Evolutionary conservation across 2,329 filamentous ascomycete species (phyloP).

Genomic region (Sphaceloma murrayae): DNA sequence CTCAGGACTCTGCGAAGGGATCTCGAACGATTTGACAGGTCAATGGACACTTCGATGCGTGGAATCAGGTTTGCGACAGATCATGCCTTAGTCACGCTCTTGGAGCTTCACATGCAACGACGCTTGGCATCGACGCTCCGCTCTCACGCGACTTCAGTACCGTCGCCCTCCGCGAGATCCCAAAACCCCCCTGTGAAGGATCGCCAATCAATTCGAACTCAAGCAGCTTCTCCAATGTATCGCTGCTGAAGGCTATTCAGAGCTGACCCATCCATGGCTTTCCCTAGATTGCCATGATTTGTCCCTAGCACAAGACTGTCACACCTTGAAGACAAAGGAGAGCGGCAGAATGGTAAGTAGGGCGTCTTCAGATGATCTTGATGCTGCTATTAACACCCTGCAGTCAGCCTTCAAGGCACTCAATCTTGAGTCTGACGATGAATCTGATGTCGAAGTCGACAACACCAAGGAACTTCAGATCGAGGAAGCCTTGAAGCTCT

Average conservation of each 20-base stretch:
- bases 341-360: no score
- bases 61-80: constrained; percentile 10
- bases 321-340: no score
- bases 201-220: no score
- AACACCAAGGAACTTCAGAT: constrained; percentile 95
- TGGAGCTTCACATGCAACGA: constrained; percentile 9
- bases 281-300: no score
- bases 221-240: no score
- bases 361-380: no score
- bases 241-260: no score
- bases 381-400: no score
- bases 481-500: constrained; percentile 90
- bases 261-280: no score
- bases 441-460: constrained; percentile 81
- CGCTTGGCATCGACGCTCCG: constrained; percentile 13
- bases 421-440: constrained; percentile 89
- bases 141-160: constrained; percentile 13
- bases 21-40: not conserved
- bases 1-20: not conserved
- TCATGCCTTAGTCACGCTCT: not conserved
- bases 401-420: constrained; percentile 66
- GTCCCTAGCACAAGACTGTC: no score
- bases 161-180: no score
- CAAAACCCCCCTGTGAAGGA: no score
- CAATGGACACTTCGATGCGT: not conserved